Percentiles rank a stretch among this genome's conserved stretches.
Evolutionary conservation across 169 alveolate genomes (phyloP).

Genomic region (Eimeria necatrix): DNA sequence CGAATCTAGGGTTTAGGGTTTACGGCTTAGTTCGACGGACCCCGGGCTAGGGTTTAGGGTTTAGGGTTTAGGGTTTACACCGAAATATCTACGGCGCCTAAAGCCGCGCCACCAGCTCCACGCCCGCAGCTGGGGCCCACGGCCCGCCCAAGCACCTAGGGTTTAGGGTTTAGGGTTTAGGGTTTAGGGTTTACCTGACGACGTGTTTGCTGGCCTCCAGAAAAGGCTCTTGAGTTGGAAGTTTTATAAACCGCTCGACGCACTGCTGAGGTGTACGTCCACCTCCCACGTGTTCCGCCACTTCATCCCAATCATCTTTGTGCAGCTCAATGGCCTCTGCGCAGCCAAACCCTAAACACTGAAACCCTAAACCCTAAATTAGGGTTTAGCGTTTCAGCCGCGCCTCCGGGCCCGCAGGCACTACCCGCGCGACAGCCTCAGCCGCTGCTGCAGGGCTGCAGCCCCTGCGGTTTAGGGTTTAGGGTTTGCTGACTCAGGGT

Average conservation of each 20-base stretch:
- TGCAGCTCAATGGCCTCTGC: slow-evolving; percentile 83
- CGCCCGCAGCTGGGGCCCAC: not conserved
- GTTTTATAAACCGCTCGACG: slow-evolving; percentile 83
- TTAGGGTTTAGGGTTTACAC: no score
- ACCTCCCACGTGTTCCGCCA: slow-evolving; percentile 84
- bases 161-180: no score
- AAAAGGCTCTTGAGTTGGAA: slow-evolving; percentile 86
- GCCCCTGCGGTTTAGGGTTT: no score
- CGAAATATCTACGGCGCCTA: not conserved
- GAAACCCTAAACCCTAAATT: not conserved
- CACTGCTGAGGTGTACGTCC: slow-evolving; percentile 84
- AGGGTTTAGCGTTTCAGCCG: not conserved
- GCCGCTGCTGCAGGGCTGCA: not conserved
- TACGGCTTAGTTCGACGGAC: no score
- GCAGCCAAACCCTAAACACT: not conserved
- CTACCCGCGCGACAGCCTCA: not conserved
- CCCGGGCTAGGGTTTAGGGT: not conserved
- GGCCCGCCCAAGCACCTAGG: not conserved
- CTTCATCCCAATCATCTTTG: slow-evolving; percentile 85
- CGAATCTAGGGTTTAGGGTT: no score
- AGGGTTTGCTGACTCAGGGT: not conserved
- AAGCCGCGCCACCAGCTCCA: not conserved
- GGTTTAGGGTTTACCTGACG: not conserved
- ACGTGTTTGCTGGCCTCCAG: slow-evolving; percentile 50
- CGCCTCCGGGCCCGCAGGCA: not conserved